These are phyloP conservation scores for Domatiomyces globalis DNA, from an alignment of 2,329 filamentous ascomycete species.

Conservation along the genomic window DNA sequence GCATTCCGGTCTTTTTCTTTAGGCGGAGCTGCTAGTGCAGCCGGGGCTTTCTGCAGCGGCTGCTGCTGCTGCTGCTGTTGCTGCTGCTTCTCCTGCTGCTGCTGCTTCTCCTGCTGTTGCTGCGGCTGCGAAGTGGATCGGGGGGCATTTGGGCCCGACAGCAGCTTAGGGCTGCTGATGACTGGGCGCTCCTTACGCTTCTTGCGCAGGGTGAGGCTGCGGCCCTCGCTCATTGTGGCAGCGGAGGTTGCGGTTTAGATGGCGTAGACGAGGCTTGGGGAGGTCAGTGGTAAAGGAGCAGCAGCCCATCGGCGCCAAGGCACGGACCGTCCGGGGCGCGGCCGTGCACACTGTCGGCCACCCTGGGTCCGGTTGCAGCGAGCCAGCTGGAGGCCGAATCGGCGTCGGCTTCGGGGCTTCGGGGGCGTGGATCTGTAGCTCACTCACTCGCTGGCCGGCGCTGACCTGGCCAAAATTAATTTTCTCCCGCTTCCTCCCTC, in stretches of 20 bases:
- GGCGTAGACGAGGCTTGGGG: background rate
- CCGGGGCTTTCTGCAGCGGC: slow-evolving; percentile 10
- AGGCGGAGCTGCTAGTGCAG: slow-evolving; percentile 23
- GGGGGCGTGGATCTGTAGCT: too few relatives aligned
- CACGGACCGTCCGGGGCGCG: background rate
- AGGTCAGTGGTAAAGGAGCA: background rate
- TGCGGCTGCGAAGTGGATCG: slow-evolving; percentile 24
- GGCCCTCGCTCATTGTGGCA: slow-evolving; percentile 34
- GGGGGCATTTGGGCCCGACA: slow-evolving; percentile 25
- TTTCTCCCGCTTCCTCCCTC: background rate
- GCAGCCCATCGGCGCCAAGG: background rate
- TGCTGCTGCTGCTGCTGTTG: slow-evolving; percentile 20
- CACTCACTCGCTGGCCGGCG: background rate
- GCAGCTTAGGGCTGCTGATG: slow-evolving; percentile 42
- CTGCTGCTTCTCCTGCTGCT: slow-evolving; percentile 14
- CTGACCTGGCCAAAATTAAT: background rate
- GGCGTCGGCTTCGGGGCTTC: too few relatives aligned
- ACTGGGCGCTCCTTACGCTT: slow-evolving; percentile 43
- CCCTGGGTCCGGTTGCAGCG: too few relatives aligned
- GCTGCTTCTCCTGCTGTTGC: slow-evolving; percentile 20
- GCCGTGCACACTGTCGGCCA: too few relatives aligned
- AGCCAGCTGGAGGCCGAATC: too few relatives aligned
- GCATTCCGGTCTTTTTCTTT: slow-evolving; percentile 31
- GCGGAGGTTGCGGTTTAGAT: background rate
- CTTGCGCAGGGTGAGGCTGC: slow-evolving; percentile 49